Evolutionary conservation across 2,329 filamentous ascomycete genomes (phyloP), one percentile per base, ranked within the genome.

Genomic region (Neonectria ditissima): DNA sequence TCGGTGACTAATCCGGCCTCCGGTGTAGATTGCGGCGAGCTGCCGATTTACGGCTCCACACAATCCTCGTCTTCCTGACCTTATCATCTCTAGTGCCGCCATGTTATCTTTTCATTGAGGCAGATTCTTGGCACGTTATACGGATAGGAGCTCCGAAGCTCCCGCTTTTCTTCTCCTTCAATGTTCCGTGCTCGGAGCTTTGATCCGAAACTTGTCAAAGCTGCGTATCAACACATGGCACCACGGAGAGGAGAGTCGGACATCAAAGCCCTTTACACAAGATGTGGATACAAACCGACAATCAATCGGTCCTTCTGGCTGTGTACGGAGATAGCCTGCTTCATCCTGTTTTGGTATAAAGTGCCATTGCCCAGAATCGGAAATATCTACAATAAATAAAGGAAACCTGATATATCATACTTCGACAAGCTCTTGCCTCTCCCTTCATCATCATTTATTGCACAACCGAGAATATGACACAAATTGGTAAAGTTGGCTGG

Each of bases 401-500:
- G 22, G 47, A 9, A 8, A 20, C 18, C 1, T n/a, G 7, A 2
- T n/a, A n/a, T n/a, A 32, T 4, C n/a, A 28, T 10, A 32, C 3
- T 5, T 16, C 8, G 3, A 18, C 2, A 48, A 3, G 28, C 9
- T 20, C 10, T 32, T 16, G 34, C 3, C 16, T 37, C 34, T 14
- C 18, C 2, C 2, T 14, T 10, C 18, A 32, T 9, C 18, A 34
- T 32, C 32, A 0, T 30, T 30, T 9, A n/a, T 16, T 13, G 14
- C 47, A 14, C 4, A 50, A 7, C n/a, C 6, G 13, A 30, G 11
- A 48, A 4, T 3, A 32, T 50, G 47, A n/a, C 20, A 11, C n/a
- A 50, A 32, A 50, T 2, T 50, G 28, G 47, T 3, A 50, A 50
- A 14, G 18, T 50, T 34, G 47, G 47, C 26, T 50, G 47, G 47